phyloP scores from a whole-genome alignment of 1,284 basidiomycete genomes.

The Ustilago bromivora region DNA sequence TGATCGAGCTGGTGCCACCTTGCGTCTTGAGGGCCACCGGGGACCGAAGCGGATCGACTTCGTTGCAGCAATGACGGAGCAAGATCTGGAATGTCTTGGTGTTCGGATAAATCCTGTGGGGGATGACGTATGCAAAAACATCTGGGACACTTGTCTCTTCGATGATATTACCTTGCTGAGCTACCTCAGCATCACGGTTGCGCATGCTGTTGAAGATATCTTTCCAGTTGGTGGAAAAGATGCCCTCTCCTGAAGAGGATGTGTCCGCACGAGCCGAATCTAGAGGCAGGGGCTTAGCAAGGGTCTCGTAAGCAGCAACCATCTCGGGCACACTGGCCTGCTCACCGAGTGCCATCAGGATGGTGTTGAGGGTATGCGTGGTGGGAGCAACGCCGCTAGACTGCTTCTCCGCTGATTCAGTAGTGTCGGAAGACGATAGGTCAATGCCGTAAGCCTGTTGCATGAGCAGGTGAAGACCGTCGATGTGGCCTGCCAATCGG shows the following conservation, averaged over 20 bases:
- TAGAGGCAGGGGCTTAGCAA: conserved; percentile 54
- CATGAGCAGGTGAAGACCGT: conserved; percentile 54
- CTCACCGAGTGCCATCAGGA: conserved; percentile 67
- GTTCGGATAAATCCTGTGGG: conserved; percentile 49
- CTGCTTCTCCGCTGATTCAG: conserved; percentile 10
- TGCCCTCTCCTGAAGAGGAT: conserved; percentile 19
- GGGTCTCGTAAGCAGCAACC: conserved; percentile 63
- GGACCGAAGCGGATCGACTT: conserved; percentile 54
- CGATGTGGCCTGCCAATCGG: conserved; percentile 60
- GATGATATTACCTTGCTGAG: conserved; percentile 8
- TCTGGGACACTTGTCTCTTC: conserved; percentile 22
- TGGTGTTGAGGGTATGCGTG: conserved; percentile 65
- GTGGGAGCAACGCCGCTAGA: conserved; percentile 33
- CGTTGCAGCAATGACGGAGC: conserved; percentile 54
- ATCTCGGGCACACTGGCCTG: conserved; percentile 63
- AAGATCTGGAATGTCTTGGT: conserved; percentile 59
- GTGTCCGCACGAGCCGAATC: conserved; percentile 4
- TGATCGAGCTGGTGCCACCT: conserved; percentile 24
- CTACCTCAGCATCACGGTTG: conserved; percentile 16
- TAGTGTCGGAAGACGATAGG: conserved; percentile 51
- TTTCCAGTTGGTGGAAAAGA: conserved; percentile 47
- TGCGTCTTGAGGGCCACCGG: conserved; percentile 50
- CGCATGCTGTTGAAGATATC: conserved; percentile 48
- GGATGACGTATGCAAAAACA: conserved; percentile 29
- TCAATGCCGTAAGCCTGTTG: conserved; percentile 63